Evolutionary conservation across 2,329 filamentous ascomycete genomes (phyloP).

Genomic region (Exserohilum turcica): DNA sequence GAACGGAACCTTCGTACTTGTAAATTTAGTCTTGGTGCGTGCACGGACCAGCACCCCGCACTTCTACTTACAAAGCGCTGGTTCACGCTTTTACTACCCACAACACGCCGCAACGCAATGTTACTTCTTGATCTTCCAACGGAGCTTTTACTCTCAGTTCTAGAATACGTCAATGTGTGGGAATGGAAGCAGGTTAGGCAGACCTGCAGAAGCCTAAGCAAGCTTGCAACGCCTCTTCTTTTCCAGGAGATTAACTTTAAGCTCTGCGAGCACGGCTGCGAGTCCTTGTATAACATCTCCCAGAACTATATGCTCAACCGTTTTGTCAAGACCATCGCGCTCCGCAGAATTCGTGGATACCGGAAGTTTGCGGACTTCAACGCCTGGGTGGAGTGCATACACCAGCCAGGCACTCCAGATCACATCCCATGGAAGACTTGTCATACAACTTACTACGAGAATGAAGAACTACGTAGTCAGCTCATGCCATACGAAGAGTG

Average conservation of each 20-base stretch:
- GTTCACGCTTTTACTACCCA: too few species aligned
- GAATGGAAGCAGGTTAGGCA: conserved; percentile 6
- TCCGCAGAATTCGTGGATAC: too few species aligned
- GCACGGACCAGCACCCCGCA: too few species aligned
- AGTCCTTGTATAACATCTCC: conserved; percentile 6
- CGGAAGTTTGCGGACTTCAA: conserved; percentile 3
- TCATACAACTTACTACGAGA: not conserved
- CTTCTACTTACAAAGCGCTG: too few species aligned
- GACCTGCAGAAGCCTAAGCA: conserved; percentile 7
- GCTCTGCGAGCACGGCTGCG: conserved; percentile 6
- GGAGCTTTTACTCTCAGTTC: conserved; percentile 4
- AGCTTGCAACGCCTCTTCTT: conserved; percentile 8
- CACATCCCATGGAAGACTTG: not conserved
- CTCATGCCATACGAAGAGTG: not conserved
- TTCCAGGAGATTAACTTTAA: conserved; percentile 6
- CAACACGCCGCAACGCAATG: not conserved
- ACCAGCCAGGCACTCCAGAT: conserved; percentile 10
- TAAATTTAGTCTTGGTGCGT: too few species aligned
- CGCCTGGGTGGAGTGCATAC: not conserved
- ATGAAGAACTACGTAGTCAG: not conserved
- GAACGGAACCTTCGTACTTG: too few species aligned
- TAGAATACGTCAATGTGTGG: not conserved
- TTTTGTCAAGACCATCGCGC: too few species aligned
- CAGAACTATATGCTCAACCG: conserved; percentile 1
- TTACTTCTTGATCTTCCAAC: conserved; percentile 2